Evolutionary conservation across 75 land plant species (phyloP), one percentile per base, ranked within the genome.

Genomic region (Sequoia sempervirens): DNA sequence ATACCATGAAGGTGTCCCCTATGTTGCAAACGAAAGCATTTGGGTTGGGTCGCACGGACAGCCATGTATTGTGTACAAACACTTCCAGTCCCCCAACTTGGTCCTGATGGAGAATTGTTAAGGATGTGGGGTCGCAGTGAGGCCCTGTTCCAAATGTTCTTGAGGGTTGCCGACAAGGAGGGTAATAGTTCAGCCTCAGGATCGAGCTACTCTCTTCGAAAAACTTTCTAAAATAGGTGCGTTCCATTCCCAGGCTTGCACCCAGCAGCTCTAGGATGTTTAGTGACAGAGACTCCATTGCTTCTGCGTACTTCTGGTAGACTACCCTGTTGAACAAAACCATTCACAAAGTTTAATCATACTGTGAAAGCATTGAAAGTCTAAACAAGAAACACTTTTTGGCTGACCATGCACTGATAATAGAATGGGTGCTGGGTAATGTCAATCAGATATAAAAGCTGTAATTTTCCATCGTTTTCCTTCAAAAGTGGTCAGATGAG

Each of bases 211-310:
- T 68, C 70, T 79, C 87, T 82, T 83, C 81, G 66, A 92, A 91
- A 89, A 87, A 96, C 37, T 82, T 87, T 80, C 85, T 82, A 85
- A 82, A 88, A 68, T 88, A 53, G 3, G 23, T 6, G 18, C 84
- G 28, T 5, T 82, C 91, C 43, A 96, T 85, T 1, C 94, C 92
- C 78, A 96, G 73, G 84, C 96, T 90, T 53, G 84, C 38, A 30
- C 86, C 93, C 70, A 96, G 74, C n/a, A 96, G 85, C 88, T 95
- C 94, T 92, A 92, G 91, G 38, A 96, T 86, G 54, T 50, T 72
- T 46, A 89, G 75, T 0, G 92, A 91, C n/a, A 94, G 86, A 20
- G 52, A 73, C 85, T 83, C 87, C 98, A 95, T 95, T 18, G 89
- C 93, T 79, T 89, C 87, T 61, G 90, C 89, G 84, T 94, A 94